Base-by-base conservation (phyloP, 2,329 filamentous ascomycete species). In the Aspergillus sojae region DNA sequence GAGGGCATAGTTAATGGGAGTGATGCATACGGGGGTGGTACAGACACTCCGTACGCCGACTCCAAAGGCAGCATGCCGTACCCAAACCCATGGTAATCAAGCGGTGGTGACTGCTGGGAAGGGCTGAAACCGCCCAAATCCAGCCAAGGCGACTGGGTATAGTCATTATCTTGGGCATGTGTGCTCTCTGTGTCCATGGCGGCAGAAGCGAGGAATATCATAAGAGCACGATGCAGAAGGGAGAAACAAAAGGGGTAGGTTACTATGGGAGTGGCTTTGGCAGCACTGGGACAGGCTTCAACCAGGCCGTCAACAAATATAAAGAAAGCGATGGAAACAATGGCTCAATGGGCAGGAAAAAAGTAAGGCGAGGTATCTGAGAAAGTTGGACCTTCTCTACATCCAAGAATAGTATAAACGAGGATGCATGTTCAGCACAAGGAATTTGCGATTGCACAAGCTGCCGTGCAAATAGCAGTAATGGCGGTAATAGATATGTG, bases 1-100 rank as follows among this genome's bases (percentile, higher is more conserved):
- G 84, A 84, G 26, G 89, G 88, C 81, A 91, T 91, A 70, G 92
- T 89, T 67, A 94, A 81, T 74, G 91, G 89, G 26, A 91, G 87
- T 36, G 82, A 80, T 46, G 80, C 79, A 70, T 85, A 84, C 64
- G 86, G 81, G 65, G 86, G 83, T 69, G 85, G 85, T 68, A 86
- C 83, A 70, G 88, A 84, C 69, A 84, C 82, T 67, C 76, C 79
- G 70, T 83, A 87, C 62, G 80, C 79, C 36, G 82, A 77, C 62
- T 89, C 87, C 68, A 88, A 81, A 36, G 88, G 82, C 68, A 90
- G 82, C 21, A 88, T 86, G 50, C 84, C 83, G 77, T 90, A 93
- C 62, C 83, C 88, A 68, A 87, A 87, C 16, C 82, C 84, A 63
- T 84, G 81, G 73, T 91, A 93, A 69, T 91, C 90, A 79, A 92